Conservation (phyloP, 2,329 filamentous ascomycete genomes). For the Botrytis porri region DNA sequence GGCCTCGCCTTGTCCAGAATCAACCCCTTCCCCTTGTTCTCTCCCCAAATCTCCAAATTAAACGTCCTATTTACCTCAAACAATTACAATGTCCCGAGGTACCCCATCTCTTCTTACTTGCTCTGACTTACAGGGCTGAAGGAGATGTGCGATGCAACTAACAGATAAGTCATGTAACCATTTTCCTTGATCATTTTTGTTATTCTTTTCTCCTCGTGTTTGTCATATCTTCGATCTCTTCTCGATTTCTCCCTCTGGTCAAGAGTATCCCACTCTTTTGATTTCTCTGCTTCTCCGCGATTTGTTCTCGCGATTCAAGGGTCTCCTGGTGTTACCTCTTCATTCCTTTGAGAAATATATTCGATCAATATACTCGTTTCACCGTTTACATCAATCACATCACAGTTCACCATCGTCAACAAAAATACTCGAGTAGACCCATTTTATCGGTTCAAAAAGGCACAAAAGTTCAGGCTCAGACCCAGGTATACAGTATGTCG, state of each 20-base stretch:
- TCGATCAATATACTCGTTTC: constrained; percentile 28
- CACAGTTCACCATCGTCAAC: constrained; percentile 25
- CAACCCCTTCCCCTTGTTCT: constrained; percentile 12
- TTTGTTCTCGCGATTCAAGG: constrained; percentile 25
- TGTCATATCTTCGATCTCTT: constrained; percentile 24
- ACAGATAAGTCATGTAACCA: constrained; percentile 16
- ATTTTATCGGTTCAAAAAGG: not conserved
- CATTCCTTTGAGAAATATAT: constrained; percentile 31
- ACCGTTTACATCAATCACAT: constrained; percentile 17
- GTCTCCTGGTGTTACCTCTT: constrained; percentile 38
- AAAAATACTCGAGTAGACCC: not conserved
- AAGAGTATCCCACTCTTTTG: constrained; percentile 10
- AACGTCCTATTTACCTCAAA: constrained; percentile 53
- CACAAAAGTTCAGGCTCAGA: not conserved
- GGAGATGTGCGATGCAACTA: constrained; percentile 3
- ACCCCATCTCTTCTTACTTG: not conserved
- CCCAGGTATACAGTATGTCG: constrained; percentile 25
- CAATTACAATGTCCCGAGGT: constrained; percentile 29
- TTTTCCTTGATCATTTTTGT: constrained; percentile 25
- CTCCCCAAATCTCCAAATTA: constrained; percentile 11
- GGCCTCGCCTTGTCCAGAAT: not conserved
- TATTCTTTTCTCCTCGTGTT: constrained; percentile 26
- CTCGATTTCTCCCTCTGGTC: constrained; percentile 7
- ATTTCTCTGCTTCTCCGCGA: constrained; percentile 13
- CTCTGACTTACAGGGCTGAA: constrained; percentile 23